Evolutionary conservation across 768 basidiomycete species (phyloP).

Genomic region (Leccinum rimulosum): DNA sequence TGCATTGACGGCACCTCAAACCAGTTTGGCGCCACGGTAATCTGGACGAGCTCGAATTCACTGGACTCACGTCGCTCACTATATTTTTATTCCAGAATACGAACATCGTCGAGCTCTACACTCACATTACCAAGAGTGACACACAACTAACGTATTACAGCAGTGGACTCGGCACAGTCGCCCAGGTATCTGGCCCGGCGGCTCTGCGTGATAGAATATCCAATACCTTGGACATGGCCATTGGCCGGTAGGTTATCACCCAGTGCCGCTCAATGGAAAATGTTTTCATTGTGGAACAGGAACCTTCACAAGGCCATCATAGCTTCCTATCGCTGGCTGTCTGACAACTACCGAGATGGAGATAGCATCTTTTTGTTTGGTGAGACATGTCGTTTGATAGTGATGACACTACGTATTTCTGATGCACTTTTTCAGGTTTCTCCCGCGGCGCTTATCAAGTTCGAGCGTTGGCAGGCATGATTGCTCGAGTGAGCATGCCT

Average conservation of each 20-base stretch:
- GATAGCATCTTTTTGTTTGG: conserved; percentile 44
- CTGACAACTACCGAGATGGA: conserved; percentile 36
- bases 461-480: conserved; percentile 43
- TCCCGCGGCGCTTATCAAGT: conserved; percentile 50
- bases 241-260: conserved; percentile 35
- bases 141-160: conserved; percentile 40
- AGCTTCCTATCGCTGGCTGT: conserved; percentile 40
- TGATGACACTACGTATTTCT: not conserved
- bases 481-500: conserved; percentile 32
- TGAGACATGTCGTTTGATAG: conserved; percentile 5
- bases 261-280: not conserved
- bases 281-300: conserved; percentile 19
- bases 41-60: not conserved
- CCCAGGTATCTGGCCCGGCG: conserved; percentile 20
- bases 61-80: not conserved
- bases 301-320: conserved; percentile 36
- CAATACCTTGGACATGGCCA: conserved; percentile 31
- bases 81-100: conserved; percentile 30
- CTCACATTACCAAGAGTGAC: conserved; percentile 32
- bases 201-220: conserved; percentile 21
- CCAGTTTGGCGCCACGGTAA: conserved; percentile 35
- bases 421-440: conserved; percentile 34
- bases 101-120: conserved; percentile 40
- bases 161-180: conserved; percentile 40
- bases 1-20: conserved; percentile 43